Evolutionary conservation across 371 early-diverging fungal species (phyloP).

Genomic region (Mucor mucedo): DNA sequence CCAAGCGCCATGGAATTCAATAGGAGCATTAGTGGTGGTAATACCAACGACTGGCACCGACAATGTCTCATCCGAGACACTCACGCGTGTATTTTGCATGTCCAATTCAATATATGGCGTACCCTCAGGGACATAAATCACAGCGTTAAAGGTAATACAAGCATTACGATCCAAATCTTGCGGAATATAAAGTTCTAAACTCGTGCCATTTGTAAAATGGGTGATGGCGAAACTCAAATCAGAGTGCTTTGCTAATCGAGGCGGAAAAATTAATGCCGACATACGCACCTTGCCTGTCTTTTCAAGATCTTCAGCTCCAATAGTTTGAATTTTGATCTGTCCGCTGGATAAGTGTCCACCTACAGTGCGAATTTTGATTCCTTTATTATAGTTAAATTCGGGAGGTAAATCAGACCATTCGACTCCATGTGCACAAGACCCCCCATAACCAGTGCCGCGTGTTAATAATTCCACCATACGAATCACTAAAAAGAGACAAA

Average conservation of each 20-base stretch:
- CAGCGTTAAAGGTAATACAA: constrained; percentile 1
- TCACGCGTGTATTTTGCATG: neutral
- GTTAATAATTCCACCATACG: neutral
- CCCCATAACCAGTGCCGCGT: neutral
- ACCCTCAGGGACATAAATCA: neutral
- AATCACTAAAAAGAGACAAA: constrained; percentile 1
- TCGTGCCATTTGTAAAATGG: neutral
- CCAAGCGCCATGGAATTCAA: neutral
- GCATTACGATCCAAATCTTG: neutral
- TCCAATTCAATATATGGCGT: neutral
- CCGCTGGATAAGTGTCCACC: neutral
- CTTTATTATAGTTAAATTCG: neutral
- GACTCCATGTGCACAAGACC: neutral
- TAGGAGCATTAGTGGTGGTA: neutral
- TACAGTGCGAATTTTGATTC: neutral
- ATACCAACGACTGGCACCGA: neutral
- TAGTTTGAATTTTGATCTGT: neutral
- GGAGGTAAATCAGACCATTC: neutral
- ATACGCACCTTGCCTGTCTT: neutral
- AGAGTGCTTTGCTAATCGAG: neutral
- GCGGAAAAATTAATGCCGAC: neutral
- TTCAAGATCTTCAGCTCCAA: neutral
- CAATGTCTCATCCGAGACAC: constrained; percentile 4
- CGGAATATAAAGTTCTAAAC: neutral
- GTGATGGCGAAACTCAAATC: neutral